phyloP scores from a whole-genome alignment of 163 green algal species.

The Prototheca stagnorum region DNA sequence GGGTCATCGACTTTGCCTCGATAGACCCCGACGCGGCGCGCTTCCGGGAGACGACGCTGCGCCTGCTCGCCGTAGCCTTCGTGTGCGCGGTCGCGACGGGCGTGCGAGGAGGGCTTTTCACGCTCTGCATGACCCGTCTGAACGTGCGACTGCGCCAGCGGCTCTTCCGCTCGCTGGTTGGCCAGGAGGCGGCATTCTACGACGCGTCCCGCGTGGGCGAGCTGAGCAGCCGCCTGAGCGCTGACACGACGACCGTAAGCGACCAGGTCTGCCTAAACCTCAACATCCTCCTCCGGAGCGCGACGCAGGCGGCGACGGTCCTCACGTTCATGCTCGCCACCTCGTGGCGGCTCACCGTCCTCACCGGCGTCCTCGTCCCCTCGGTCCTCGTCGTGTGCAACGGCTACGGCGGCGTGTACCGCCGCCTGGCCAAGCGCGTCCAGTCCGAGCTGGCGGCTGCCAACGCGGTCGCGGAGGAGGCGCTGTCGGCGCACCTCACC shows the following conservation, averaged over 20 bases:
- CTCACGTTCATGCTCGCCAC: conserved; percentile 67
- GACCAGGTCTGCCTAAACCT: conserved; percentile 65
- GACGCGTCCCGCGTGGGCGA: conserved; percentile 59
- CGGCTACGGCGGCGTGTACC: conserved; percentile 60
- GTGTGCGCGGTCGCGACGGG: conserved; percentile 42
- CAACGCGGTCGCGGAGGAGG: conserved; percentile 62
- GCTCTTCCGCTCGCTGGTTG: conserved; percentile 49
- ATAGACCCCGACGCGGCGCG: conserved; percentile 39
- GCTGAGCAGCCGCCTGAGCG: conserved; percentile 47
- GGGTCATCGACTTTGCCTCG: conserved; percentile 62
- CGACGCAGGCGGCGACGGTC: conserved; percentile 50
- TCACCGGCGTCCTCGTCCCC: conserved; percentile 73
- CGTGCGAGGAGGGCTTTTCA: conserved; percentile 59
- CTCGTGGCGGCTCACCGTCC: conserved; percentile 61
- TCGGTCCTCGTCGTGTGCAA: conserved; percentile 44
- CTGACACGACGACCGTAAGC: conserved; percentile 61
- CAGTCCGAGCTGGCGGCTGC: conserved; percentile 57
- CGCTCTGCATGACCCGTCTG: conserved; percentile 44
- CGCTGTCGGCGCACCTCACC: conserved; percentile 41
- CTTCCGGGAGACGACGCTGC: conserved; percentile 33
- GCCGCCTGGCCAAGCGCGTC: conserved; percentile 44
- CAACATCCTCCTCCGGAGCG: conserved; percentile 54
- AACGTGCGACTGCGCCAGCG: conserved; percentile 55
- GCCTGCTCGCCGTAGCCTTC: conserved; percentile 39
- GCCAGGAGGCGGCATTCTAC: conserved; percentile 73